Evolutionary conservation across 2,329 filamentous ascomycete species (phyloP).

Genomic region (Colletotrichum paranaense): DNA sequence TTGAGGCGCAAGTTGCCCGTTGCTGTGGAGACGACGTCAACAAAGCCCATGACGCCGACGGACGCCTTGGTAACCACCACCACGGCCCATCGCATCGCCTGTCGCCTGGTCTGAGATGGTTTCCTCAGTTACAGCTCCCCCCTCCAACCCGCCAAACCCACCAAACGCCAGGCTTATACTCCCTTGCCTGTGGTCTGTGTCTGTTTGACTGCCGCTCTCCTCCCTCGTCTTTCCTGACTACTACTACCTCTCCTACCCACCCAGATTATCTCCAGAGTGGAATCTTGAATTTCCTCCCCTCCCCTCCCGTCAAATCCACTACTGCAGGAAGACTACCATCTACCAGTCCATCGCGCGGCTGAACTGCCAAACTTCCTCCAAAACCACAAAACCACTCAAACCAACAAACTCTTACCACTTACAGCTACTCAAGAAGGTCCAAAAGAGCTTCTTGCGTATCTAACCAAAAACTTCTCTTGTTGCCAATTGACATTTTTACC

Average conservation of each 20-base stretch:
- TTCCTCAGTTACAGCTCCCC: constrained; percentile 39
- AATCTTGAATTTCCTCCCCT: constrained; percentile 36
- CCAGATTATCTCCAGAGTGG: constrained; percentile 32
- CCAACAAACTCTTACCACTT: not conserved
- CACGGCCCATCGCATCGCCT: constrained; percentile 28
- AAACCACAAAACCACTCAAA: not conserved
- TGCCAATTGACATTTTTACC: constrained; percentile 34
- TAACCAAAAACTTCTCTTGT: not conserved
- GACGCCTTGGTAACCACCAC: constrained; percentile 38
- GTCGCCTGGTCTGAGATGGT: constrained; percentile 32
- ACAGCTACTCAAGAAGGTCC: constrained; percentile 12
- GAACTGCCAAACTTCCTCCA: not conserved
- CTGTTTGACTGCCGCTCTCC: constrained; percentile 10
- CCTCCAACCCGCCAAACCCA: constrained; percentile 10
- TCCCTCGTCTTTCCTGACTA: constrained; percentile 2
- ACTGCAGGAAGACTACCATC: constrained; percentile 30
- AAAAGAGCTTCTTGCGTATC: constrained; percentile 21
- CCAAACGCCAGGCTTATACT: constrained; percentile 28
- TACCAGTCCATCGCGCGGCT: constrained; percentile 27
- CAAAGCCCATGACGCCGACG: constrained; percentile 40
- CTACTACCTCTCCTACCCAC: constrained; percentile 32
- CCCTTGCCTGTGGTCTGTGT: constrained; percentile 6
- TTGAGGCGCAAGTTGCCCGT: constrained; percentile 33
- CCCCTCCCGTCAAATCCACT: constrained; percentile 34
- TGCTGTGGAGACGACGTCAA: constrained; percentile 49